phyloP scores from a whole-genome alignment of 2,329 filamentous ascomycete genomes.

The Beauveria sp. region DNA sequence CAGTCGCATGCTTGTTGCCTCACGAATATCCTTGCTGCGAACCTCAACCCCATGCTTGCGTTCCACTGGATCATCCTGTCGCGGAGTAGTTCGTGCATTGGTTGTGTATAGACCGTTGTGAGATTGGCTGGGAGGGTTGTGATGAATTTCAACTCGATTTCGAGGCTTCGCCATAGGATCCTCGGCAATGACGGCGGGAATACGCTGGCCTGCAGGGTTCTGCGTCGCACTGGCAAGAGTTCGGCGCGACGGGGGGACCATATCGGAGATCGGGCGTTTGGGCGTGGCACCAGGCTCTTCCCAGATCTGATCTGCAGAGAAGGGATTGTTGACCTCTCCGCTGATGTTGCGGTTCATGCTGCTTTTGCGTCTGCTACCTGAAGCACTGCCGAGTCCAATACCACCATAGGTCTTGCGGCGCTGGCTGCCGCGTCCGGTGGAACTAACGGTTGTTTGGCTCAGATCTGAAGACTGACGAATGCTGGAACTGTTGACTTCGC shows the following conservation, averaged over 20 bases:
- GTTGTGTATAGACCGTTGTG: slow-evolving; percentile 72
- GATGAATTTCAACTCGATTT: slow-evolving; percentile 65
- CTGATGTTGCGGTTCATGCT: slow-evolving; percentile 64
- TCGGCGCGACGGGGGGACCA: slow-evolving; percentile 24
- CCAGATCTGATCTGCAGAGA: slow-evolving; percentile 76
- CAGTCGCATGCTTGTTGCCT: slow-evolving; percentile 81
- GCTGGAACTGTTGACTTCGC: slow-evolving; percentile 30
- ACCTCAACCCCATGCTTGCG: slow-evolving; percentile 77
- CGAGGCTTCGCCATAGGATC: slow-evolving; percentile 33
- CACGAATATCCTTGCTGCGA: slow-evolving; percentile 76
- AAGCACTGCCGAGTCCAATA: slow-evolving; percentile 27
- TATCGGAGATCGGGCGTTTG: slow-evolving; percentile 20
- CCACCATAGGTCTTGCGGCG: slow-evolving; percentile 34
- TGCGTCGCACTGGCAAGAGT: slow-evolving; percentile 25
- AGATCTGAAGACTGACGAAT: slow-evolving; percentile 14
- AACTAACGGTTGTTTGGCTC: slow-evolving; percentile 3
- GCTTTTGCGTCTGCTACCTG: slow-evolving; percentile 48
- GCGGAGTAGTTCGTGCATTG: slow-evolving; percentile 40
- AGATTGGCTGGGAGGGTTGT: slow-evolving; percentile 75
- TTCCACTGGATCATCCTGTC: slow-evolving; percentile 36
- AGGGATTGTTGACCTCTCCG: slow-evolving; percentile 57
- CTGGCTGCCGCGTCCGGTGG: slow-evolving; percentile 14
- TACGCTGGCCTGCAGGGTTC: slow-evolving; percentile 17
- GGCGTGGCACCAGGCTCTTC: slow-evolving; percentile 63
- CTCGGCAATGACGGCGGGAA: slow-evolving; percentile 12